Conservation (phyloP, 495 filamentous ascomycete genomes). For the Hapsidospora chrysogenum region DNA sequence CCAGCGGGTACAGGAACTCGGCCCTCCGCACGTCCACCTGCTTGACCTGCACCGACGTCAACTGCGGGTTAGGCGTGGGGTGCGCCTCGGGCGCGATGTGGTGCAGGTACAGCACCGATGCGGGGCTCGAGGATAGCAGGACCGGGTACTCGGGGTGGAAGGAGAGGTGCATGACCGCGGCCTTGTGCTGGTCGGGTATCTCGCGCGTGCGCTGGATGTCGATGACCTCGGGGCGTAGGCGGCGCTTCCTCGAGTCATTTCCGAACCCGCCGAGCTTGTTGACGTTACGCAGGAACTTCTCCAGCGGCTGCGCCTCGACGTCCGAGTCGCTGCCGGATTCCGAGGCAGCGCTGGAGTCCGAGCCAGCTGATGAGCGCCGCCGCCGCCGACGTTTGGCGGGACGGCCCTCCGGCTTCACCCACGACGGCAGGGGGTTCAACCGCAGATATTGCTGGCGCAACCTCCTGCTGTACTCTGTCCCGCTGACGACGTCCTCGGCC, state of each 20-base stretch:
- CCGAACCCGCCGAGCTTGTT: constrained; percentile 31
- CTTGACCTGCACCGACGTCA: constrained; percentile 78
- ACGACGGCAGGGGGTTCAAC: constrained; percentile 64
- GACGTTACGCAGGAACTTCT: constrained; percentile 58
- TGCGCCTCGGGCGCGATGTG: constrained; percentile 61
- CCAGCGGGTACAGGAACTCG: constrained; percentile 45
- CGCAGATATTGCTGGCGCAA: constrained; percentile 68
- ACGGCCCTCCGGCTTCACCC: constrained; percentile 38
- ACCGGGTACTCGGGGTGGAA: constrained; percentile 85
- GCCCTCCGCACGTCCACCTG: constrained; percentile 66
- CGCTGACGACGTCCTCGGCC: constrained; percentile 69
- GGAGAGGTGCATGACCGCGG: constrained; percentile 61
- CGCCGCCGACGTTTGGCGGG: constrained; percentile 38
- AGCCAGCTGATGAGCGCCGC: no score
- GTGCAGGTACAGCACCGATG: constrained; percentile 73
- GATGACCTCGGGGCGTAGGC: constrained; percentile 69
- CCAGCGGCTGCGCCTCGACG: constrained; percentile 56
- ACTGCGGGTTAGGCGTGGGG: constrained; percentile 62
- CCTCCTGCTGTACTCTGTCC: constrained; percentile 67
- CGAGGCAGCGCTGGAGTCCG: constrained; percentile 25
- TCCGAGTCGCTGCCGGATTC: constrained; percentile 39
- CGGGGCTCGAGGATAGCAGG: constrained; percentile 71
- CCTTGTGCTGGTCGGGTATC: constrained; percentile 37
- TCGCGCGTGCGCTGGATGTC: constrained; percentile 54
- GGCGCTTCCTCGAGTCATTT: constrained; percentile 29